Base-by-base conservation (phyloP, 352 stramenopile species). In the Pythium sukuiense region DNA sequence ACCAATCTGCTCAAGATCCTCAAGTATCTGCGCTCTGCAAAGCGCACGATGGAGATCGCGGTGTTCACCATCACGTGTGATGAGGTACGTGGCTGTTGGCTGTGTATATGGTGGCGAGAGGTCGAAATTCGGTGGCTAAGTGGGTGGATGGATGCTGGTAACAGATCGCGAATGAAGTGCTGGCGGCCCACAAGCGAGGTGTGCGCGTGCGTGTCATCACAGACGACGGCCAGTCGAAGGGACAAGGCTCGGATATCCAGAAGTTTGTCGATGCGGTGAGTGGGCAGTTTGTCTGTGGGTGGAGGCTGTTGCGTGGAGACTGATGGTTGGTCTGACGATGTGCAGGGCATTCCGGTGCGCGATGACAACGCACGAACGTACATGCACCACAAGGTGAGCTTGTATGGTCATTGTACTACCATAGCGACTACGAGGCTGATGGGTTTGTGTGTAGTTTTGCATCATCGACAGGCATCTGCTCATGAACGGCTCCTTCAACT, bases 51-150 rank as follows among this genome's bases (percentile, higher is more conserved):
- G 73, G 82, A 90, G 49, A 81, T 90, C 45, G 87, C 78, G 55
- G 82, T 90, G 35, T 90, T 90, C 59, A 90, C 80, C 16, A 89
- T 90, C 70, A 90, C 82, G 0, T 89, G 80, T 39, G 79, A 90
- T 35, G 82, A 90, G 66, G 82, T 88, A 55, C 12, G 67, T 26
- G 7, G 14, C 4, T 20, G 11, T 49, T 13, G 41, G 14, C 2
- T 4, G 16, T 49, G 41, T 7, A 46, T 26, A 29, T 46, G 37
- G 39, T 33, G 26, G n/a, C n/a, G n/a, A n/a, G n/a, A n/a, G n/a
- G n/a, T n/a, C n/a, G n/a, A n/a, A n/a, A n/a, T n/a, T n/a, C n/a
- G n/a, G n/a, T n/a, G n/a, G n/a, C n/a, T n/a, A n/a, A n/a, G n/a
- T n/a, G n/a, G n/a, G n/a, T n/a, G n/a, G n/a, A n/a, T n/a, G n/a